Evolutionary conservation across 176 grass and related monocot species (phyloP).

Genomic region (Eleusine indica): DNA sequence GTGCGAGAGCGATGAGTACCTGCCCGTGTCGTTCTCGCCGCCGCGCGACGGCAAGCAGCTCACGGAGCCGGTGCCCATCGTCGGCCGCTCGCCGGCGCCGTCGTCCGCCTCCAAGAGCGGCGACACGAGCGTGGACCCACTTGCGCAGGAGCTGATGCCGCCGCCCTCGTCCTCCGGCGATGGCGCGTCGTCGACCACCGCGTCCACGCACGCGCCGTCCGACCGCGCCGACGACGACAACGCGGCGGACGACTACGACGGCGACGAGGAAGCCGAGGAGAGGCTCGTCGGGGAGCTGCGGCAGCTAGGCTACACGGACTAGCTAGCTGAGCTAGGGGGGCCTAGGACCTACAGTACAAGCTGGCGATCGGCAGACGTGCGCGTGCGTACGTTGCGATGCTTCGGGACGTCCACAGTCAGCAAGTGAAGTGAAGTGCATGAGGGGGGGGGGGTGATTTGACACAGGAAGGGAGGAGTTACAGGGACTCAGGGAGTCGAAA

Average conservation of each 20-base stretch:
- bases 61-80: constrained; percentile 77
- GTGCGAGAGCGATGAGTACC: constrained; percentile 96
- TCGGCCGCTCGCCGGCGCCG: constrained; percentile 46
- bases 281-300: constrained; percentile 35
- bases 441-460: constrained; percentile 15
- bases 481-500: not conserved
- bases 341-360: not conserved
- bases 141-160: constrained; percentile 28
- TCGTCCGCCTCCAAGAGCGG: constrained; percentile 26
- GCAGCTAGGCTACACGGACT: constrained; percentile 59
- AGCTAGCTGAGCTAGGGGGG: not conserved
- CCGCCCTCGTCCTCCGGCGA: constrained; percentile 49
- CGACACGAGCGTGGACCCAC: constrained; percentile 27
- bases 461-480: not conserved
- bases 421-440: not conserved
- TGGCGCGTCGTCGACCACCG: constrained; percentile 67
- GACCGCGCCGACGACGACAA: constrained; percentile 52
- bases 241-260: not conserved
- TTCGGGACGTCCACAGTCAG: constrained; percentile 16
- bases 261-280: constrained; percentile 1
- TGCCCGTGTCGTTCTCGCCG: constrained; percentile 83
- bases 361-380: constrained; percentile 23
- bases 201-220: constrained; percentile 63
- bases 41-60: constrained; percentile 84
- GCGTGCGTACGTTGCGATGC: not conserved